Evolutionary conservation across 23 red algal species (phyloP), one percentile per base, ranked within the genome.

Genomic region (Gracilaria domingensis): DNA sequence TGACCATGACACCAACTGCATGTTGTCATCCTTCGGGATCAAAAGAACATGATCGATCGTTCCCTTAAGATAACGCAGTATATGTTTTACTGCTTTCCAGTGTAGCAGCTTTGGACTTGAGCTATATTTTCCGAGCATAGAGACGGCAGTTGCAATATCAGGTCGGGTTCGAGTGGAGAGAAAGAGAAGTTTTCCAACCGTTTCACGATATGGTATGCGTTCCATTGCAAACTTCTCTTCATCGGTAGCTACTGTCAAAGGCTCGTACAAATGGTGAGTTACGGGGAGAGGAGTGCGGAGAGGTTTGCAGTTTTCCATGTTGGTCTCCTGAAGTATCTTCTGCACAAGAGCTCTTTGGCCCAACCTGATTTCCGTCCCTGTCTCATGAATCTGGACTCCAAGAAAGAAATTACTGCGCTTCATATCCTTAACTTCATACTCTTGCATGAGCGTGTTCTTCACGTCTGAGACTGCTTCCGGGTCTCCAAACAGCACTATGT

Each of bases 11-110:
- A 25, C 12, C 14, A 87, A 20, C 34, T 45, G 30, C 37, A 33
- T 16, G 23, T 0, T 50, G 37, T 25, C 34, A 38, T 13, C 2
- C 55, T 66, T 65, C 24, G 50, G 57, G 11, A 3, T 26, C 30
- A 62, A n/a, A 25, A 38, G 23, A 49, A 40, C 24, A 65, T 53
- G 81, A 57, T 71, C 79, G 0, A 48, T 4, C 0, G 87, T 81
- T 23, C 73, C 73, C 30, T 82, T 57, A 8, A 91, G n/a, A 54
- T 88, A 88, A 20, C 84, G 59, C 12, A 88, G 48, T 1, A 88
- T 65, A 57, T 72, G 44, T 21, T 76, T 76, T 26, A 76, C 7
- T 4, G 71, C n/a, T 34, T 76, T 76, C 71, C 71, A 76, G 33
- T 76, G 20, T 8, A 13, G 8, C 71, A 26, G 71, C 8, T 26